A percentile compares a stretch with the other conserved stretches of the same genome.
These are phyloP conservation scores for Magnusiomyces paraingens DNA, from an alignment of 1,139 yeast species.

Conservation along the genomic window DNA sequence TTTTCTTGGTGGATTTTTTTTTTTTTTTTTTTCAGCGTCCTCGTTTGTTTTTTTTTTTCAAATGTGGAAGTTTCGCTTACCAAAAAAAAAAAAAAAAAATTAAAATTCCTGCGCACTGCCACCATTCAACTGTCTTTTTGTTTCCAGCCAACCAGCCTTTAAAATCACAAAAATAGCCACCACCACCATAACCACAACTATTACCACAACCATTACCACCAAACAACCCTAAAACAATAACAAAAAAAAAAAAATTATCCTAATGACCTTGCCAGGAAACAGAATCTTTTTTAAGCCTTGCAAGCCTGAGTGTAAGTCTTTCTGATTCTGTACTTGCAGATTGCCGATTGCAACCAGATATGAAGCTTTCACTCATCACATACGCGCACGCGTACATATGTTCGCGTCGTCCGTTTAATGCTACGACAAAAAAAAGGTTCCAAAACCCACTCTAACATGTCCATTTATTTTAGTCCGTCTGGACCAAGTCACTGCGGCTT, in stretches of 20 bases:
- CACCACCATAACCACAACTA: background rate
- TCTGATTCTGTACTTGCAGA: too few relatives aligned
- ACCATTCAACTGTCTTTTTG: background rate
- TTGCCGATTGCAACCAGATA: too few relatives aligned
- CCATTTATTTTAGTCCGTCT: slow-evolving; percentile 41
- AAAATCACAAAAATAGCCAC: background rate
- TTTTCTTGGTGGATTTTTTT: too few relatives aligned
- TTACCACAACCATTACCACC: background rate
- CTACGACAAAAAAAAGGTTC: too few relatives aligned
- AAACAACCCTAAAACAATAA: background rate
- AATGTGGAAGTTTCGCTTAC: background rate
- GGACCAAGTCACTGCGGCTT: slow-evolving; percentile 56
- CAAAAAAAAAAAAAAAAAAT: background rate
- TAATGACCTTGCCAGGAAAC: slow-evolving; percentile 12
- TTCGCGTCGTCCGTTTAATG: too few relatives aligned
- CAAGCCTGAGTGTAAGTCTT: background rate
- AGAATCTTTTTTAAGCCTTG: slow-evolving; percentile 11
- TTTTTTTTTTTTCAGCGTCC: too few relatives aligned
- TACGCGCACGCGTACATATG: too few relatives aligned
- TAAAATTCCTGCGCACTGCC: background rate
- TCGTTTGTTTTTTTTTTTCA: too few relatives aligned
- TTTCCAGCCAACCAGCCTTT: background rate
- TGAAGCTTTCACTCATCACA: too few relatives aligned
- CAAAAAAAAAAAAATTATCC: background rate
- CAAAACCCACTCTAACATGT: too few relatives aligned